These are phyloP conservation scores for Amesomyces nigricolor DNA, from an alignment of 2,329 filamentous ascomycete genomes.

Conservation along the genomic window DNA sequence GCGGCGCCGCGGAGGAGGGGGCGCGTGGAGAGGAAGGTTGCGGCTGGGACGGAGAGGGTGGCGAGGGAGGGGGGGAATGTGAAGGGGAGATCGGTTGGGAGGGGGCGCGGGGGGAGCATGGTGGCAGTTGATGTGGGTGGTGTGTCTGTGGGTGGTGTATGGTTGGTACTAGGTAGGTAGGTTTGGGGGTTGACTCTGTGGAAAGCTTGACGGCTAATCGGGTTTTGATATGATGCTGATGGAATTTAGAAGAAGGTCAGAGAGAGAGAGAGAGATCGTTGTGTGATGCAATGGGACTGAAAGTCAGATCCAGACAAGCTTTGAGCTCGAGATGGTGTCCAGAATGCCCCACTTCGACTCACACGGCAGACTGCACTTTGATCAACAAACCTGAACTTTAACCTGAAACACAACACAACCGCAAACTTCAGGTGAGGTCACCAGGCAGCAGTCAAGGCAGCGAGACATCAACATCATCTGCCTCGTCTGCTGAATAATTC, in stretches of 20 bases:
- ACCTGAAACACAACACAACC: too few relatives aligned
- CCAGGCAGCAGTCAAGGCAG: too few relatives aligned
- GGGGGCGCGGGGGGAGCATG: slow-evolving; percentile 12
- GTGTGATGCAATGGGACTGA: background rate
- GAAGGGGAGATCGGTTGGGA: slow-evolving; percentile 24
- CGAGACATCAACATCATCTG: too few relatives aligned
- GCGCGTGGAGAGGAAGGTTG: slow-evolving; percentile 22
- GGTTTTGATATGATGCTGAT: too few relatives aligned
- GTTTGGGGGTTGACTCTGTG: too few relatives aligned
- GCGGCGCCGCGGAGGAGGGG: slow-evolving; percentile 23
- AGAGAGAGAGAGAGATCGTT: background rate
- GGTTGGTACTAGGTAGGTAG: background rate
- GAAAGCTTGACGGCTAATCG: too few relatives aligned
- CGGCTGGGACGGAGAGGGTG: slow-evolving; percentile 20
- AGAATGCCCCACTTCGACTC: slow-evolving; percentile 5
- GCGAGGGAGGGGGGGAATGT: slow-evolving; percentile 21
- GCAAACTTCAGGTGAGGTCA: too few relatives aligned
- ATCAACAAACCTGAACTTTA: too few relatives aligned
- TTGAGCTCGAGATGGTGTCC: too few relatives aligned
- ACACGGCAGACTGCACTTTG: background rate
- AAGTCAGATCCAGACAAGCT: too few relatives aligned
- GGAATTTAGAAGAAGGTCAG: background rate
- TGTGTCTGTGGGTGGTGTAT: background rate
- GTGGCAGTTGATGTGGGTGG: background rate
- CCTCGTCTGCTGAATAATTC: too few relatives aligned